Percentiles rank a stretch among this genome's conserved stretches.
phyloP scores from a whole-genome alignment of 352 stramenopile genomes.

The Phytophthora capsici region DNA sequence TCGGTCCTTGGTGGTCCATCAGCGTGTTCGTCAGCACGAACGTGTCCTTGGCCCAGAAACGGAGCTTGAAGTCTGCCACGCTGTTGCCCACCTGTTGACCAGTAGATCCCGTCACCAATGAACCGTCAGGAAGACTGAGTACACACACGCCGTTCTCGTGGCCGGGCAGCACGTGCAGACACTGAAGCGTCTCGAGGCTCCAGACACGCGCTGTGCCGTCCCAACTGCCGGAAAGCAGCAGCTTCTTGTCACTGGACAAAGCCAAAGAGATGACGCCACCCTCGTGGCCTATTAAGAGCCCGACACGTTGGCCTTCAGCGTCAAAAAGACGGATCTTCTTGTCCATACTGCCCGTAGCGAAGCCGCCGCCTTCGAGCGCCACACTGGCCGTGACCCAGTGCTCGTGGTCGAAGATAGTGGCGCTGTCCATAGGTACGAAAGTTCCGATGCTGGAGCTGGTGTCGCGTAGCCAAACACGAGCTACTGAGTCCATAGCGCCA shows the following conservation, averaged over 20 bases:
- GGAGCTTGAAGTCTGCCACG: slow-evolving; percentile 80
- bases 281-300: slow-evolving; percentile 65
- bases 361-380: slow-evolving; percentile 53
- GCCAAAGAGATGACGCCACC: slow-evolving; percentile 80
- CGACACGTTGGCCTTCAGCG: slow-evolving; percentile 48
- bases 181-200: slow-evolving; percentile 59
- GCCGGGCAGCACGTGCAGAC: slow-evolving; percentile 59
- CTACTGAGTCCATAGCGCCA: slow-evolving; percentile 80
- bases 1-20: slow-evolving; percentile 68
- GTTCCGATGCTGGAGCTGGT: slow-evolving; percentile 12
- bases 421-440: slow-evolving; percentile 57
- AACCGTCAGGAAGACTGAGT: slow-evolving; percentile 61
- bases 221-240: slow-evolving; percentile 82
- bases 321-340: slow-evolving; percentile 76
- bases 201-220: slow-evolving; percentile 82
- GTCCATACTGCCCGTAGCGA: slow-evolving; percentile 85
- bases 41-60: slow-evolving; percentile 70
- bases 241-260: slow-evolving; percentile 41
- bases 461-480: slow-evolving; percentile 56
- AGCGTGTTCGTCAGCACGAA: slow-evolving; percentile 62
- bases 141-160: slow-evolving; percentile 90
- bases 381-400: slow-evolving; percentile 83
- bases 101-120: slow-evolving; percentile 79
- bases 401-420: slow-evolving; percentile 77
- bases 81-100: slow-evolving; percentile 77